Base-by-base conservation (phyloP, 768 basidiomycete species). In the Tylopilus sp. region DNA sequence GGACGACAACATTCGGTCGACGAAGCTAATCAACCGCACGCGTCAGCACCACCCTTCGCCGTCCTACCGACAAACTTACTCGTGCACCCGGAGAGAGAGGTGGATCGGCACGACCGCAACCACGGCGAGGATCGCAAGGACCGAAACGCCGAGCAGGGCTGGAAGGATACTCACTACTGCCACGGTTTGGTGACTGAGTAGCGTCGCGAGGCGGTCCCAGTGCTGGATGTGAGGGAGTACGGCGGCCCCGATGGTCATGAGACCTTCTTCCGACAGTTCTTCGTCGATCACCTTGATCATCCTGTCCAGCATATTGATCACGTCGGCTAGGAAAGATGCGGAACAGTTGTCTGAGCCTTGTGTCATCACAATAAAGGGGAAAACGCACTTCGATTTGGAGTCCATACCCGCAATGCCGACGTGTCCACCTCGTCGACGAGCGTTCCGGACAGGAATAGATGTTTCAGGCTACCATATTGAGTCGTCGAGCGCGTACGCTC, bases 71-170 rank as follows among this genome's bases (percentile, higher is more conserved):
- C 9, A 2, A 2, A 62, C 63, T 24, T 22, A 65, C 63, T 11
- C 42, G 37, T 48, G 48, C 24, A 26, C 41, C 22, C 12, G n/a
- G 7, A 36, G 38, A 21, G 55, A 58, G 11, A 47, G 28, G 33
- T 54, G 51, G 22, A 55, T n/a, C 3, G 64, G 64, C 14, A 47
- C 2, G 24, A 49, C 17, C 1, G 55, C 14, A 4, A 54, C 19
- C 13, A 52, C 46, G 4, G 55, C 56, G 6, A 63, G 54, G 28
- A 61, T 10, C 2, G 59, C 62, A 12, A 65, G 31, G 0, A 42
- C 47, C 1, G 64, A 65, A n/a, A 66, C 52, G 7, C 64, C 64
- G 6, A 66, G 41, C 6, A 59, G 4, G 6, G 41, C 51, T 3
- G 43, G 45, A 2, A 51, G 41, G 13, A 60, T 30, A 3, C 16